A percentile compares a stretch with the other conserved stretches of the same genome.
These are phyloP conservation scores for Austroboletus eburneus DNA, from an alignment of 768 basidiomycete genomes.

Conservation along the genomic window DNA sequence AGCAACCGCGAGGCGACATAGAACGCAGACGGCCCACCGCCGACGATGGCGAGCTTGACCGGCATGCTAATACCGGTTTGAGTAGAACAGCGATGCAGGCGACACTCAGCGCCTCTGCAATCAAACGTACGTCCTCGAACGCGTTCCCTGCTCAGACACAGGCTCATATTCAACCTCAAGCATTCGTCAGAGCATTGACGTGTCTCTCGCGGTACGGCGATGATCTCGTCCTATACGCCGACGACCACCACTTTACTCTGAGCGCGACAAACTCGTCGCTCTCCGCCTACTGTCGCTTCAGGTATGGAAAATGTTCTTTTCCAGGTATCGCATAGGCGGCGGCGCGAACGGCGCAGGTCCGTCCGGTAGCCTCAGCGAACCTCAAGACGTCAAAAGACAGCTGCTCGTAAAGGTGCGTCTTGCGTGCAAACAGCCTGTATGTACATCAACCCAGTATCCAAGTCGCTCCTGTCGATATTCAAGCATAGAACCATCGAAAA, in stretches of 20 bases:
- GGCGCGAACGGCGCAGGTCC: slow-evolving; percentile 13
- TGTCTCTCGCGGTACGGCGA: slow-evolving; percentile 84
- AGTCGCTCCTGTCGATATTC: slow-evolving; percentile 71
- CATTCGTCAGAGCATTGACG: slow-evolving; percentile 67
- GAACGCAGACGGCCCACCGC: slow-evolving; percentile 96
- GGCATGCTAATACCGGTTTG: slow-evolving; percentile 9
- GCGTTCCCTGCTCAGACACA: slow-evolving; percentile 11
- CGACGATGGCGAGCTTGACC: slow-evolving; percentile 83
- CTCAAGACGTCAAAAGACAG: slow-evolving; percentile 59
- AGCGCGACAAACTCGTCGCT: slow-evolving; percentile 77
- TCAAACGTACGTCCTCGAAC: slow-evolving; percentile 38
- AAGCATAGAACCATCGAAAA: slow-evolving; percentile 75
- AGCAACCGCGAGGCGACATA: slow-evolving; percentile 89
- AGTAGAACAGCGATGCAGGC: slow-evolving; percentile 51
- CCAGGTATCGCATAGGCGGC: slow-evolving; percentile 49
- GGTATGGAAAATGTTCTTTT: slow-evolving; percentile 68
- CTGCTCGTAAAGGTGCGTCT: slow-evolving; percentile 59
- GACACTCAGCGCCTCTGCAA: slow-evolving; percentile 54
- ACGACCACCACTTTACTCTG: slow-evolving; percentile 54
- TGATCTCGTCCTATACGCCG: slow-evolving; percentile 67
- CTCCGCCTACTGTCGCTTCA: slow-evolving; percentile 80
- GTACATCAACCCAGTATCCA: slow-evolving; percentile 1
- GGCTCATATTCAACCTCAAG: slow-evolving; percentile 39
- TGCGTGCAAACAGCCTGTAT: background rate
- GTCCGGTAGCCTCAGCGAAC: slow-evolving; percentile 21